These are phyloP conservation scores for Silene vulgaris DNA, from an alignment of 179 eudicot genomes.

Conservation along the genomic window DNA sequence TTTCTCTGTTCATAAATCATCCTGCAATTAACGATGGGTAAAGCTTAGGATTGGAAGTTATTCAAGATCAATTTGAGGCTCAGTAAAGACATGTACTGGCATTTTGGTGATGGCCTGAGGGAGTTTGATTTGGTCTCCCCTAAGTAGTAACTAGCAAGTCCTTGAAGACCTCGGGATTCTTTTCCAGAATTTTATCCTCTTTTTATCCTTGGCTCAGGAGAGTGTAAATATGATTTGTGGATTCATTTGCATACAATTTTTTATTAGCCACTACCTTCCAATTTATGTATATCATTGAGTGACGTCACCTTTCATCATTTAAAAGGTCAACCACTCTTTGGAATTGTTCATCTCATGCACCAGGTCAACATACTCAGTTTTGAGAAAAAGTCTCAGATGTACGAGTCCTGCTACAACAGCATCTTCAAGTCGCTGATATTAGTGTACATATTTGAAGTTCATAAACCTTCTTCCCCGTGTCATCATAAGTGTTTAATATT, in stretches of 20 bases:
- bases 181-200: background rate
- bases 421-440: slow-evolving; percentile 4
- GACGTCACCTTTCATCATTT: background rate
- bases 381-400: background rate
- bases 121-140: background rate
- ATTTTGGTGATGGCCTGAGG: background rate
- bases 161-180: background rate
- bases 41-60: background rate
- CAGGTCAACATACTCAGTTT: background rate
- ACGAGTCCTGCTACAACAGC: background rate
- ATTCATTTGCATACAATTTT: background rate
- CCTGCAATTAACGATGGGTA: background rate
- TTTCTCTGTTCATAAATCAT: background rate
- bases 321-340: background rate
- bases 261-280: background rate
- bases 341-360: background rate
- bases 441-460: background rate
- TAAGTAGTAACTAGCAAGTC: background rate
- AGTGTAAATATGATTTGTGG: background rate
- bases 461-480: background rate
- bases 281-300: background rate
- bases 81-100: background rate
- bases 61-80: background rate
- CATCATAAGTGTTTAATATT: background rate
- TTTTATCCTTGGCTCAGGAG: background rate